Evolutionary conservation across 805 yeast genomes (phyloP), one percentile per base, ranked within the genome.

Genomic region (Kuraishia piskuri): DNA sequence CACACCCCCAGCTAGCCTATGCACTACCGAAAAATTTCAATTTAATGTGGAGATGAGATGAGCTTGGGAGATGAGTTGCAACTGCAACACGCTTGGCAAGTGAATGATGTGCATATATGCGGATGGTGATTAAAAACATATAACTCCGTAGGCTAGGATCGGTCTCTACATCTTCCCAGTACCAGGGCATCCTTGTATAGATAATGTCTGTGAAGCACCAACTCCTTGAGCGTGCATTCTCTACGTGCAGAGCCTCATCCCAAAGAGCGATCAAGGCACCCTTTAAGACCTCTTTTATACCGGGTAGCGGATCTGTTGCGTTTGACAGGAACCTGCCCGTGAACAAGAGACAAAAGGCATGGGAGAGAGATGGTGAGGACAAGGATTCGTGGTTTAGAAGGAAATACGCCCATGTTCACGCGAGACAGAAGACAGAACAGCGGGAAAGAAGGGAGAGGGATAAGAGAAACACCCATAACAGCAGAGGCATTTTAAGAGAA

Each of bases 371-470:
- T 52, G 83, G 84, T 20, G 78, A 78, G 66, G 76, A 76, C 54
- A 86, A 85, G 61, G 89, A 82, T 31, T 66, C 74, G 2, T 86
- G 76, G 72, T 86, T 86, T 68, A 74, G 72, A 48, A 72, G 75
- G 51, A 83, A 81, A 60, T 85, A 76, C 63, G 86, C 87, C 1
- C 86, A 83, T 66, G 78, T 83, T 19, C 90, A 84, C 61, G 86
- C 86, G 1, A 68, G 65, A 52, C 75, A 76, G 55, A 68, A 69
- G 57, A 57, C 62, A 49, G 40, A 59, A 56, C 49, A 53, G 56
- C 58, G 59, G 59, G 53, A 54, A 50, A 14, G 60, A 61, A 0
- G 57, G 24, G 24, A 22, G n/a, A 22, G 31, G 40, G 21, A 40
- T 10, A n/a, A 10, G 22, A 45, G 49, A 51, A 31, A 31, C 3